These are phyloP conservation scores for Escallonia rubra DNA, from an alignment of 129 eudicot species.

Conservation along the genomic window DNA sequence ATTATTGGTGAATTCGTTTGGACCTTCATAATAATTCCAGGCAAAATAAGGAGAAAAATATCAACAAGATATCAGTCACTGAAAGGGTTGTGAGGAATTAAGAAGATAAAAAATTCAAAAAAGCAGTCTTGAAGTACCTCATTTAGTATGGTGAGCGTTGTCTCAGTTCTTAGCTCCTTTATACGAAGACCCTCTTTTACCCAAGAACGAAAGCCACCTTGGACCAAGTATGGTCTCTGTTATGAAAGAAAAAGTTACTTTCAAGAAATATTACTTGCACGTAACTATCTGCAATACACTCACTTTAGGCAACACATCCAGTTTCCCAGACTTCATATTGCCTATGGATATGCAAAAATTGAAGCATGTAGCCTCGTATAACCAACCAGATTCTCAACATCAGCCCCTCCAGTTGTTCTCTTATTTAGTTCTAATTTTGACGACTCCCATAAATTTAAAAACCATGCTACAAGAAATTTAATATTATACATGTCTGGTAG, in stretches of 20 bases:
- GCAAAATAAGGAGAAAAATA: neutral
- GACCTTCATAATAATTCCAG: neutral
- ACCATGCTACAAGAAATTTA: too few relatives aligned
- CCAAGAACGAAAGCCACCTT: constrained; percentile 94
- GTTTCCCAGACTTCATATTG: neutral
- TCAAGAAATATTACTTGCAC: too few relatives aligned
- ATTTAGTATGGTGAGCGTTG: constrained; percentile 78
- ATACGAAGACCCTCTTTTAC: constrained; percentile 76
- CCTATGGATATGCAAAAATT: neutral
- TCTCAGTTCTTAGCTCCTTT: constrained; percentile 83
- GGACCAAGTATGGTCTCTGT: constrained; percentile 74
- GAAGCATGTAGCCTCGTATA: neutral
- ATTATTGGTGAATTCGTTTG: too few relatives aligned
- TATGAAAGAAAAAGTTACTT: neutral
- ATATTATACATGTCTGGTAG: too few relatives aligned
- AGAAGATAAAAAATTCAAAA: neutral
- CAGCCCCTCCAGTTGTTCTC: neutral
- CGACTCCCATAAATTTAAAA: neutral
- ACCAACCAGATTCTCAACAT: neutral
- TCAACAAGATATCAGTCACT: neutral
- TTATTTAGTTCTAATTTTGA: neutral
- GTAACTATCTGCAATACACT: neutral
- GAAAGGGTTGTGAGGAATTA: neutral
- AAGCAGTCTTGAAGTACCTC: constrained; percentile 44
- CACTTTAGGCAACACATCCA: neutral